Evolutionary conservation across 495 filamentous ascomycete genomes (phyloP), one percentile per base, ranked within the genome.

Genomic region (Aspergillus panamensis): DNA sequence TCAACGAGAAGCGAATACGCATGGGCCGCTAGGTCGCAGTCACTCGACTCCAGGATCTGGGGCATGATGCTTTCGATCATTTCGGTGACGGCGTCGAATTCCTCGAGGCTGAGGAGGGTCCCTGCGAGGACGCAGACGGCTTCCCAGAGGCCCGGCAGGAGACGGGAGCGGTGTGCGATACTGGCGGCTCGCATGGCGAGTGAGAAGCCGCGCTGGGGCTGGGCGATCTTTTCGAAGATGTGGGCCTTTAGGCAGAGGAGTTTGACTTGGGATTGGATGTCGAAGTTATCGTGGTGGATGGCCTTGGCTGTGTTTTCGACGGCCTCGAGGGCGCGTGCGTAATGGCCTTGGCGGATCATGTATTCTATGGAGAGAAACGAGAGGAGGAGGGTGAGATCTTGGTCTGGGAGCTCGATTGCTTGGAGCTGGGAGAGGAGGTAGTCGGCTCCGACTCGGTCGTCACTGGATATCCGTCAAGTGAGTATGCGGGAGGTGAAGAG

Each of bases 121-220:
- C 77, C 81, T 8, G 85, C 80, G 1, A 97, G 69, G 2, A 82
- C 80, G 30, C 83, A 84, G 31, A 95, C 80, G 0, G 91, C 86
- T 60, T 87, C 84, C 85, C 92, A 96, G 16, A 97, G 78, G 33
- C 80, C 80, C 2, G 88, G 81, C 17, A 96, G 74, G 14, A 96
- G 74, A 8, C 85, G 78, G 2, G 88, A 82, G 39, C 86, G 80
- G 78, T 87, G 84, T 1, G 91, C 86, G 32, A 90, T 84, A 66
- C 78, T 86, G 3, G 90, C 89, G 2, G 92, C 94, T 19, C 90
- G 81, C 64, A 97, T 78, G 17, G 86, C 87, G 16, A 96, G 77
- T 4, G 88, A 91, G 66, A 97, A 94, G 1, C 89, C 94, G 60
- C 86, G 87, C 56, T 92, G 84, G 0, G 92, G 84, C 6, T 87